Evolutionary conservation across 768 basidiomycete genomes (phyloP).

Genomic region (Suillus paluster): DNA sequence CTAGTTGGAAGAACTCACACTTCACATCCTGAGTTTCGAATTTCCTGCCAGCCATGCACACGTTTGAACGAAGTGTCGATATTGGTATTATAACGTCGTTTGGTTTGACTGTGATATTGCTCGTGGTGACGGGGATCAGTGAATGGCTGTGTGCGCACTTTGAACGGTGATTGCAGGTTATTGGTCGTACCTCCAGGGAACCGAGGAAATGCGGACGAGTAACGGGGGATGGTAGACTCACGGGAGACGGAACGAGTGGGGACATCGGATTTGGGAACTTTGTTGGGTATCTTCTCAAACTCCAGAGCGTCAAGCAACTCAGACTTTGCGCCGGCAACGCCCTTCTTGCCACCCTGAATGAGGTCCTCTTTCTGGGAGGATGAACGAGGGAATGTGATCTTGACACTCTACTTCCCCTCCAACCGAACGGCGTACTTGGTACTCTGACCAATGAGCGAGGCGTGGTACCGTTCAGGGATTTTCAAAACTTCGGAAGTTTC

Average conservation of each 20-base stretch:
- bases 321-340: conserved; percentile 87
- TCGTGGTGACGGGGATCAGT: no score
- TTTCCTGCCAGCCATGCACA: no score
- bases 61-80: no score
- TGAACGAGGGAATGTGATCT: conserved; percentile 94
- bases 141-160: no score
- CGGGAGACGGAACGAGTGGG: conserved; percentile 86
- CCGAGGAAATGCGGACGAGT: no score
- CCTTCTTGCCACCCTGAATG: conserved; percentile 94
- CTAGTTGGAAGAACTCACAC: no score
- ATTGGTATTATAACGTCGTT: no score
- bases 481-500: conserved; percentile 90
- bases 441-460: conserved; percentile 89
- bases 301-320: conserved; percentile 90
- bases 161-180: no score
- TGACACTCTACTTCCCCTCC: conserved; percentile 95
- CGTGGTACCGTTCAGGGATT: conserved; percentile 86
- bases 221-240: no score
- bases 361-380: conserved; percentile 67
- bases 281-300: conserved; percentile 92
- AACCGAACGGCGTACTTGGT: conserved; percentile 96
- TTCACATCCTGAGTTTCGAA: no score
- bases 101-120: no score
- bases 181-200: no score
- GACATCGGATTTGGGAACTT: conserved; percentile 79